Evolutionary conservation across 371 early-diverging fungal genomes (phyloP).

Genomic region (Mucor ambiguus): DNA sequence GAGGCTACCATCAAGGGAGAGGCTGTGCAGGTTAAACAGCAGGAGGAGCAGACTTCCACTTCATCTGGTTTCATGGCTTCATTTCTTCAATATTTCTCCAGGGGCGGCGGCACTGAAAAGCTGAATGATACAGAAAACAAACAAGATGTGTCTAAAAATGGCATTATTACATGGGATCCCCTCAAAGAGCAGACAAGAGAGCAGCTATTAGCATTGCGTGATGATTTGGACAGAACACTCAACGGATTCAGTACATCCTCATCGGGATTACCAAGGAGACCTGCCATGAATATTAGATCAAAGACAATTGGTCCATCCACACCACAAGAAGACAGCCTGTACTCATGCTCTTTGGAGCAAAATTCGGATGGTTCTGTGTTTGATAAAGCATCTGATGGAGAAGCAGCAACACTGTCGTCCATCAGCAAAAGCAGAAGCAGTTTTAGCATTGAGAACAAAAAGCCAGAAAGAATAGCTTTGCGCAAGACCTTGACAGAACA

Average conservation of each 20-base stretch:
- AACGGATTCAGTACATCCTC: background rate
- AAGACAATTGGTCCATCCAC: constrained; percentile 7
- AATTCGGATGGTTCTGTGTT: constrained; percentile 16
- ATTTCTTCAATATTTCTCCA: constrained; percentile 32
- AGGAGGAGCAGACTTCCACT: constrained; percentile 3
- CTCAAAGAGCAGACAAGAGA: constrained; percentile 31
- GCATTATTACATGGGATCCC: constrained; percentile 40
- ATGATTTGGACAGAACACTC: constrained; percentile 27
- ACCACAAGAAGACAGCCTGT: background rate
- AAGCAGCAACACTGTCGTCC: background rate
- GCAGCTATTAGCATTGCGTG: constrained; percentile 27
- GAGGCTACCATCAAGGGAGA: background rate
- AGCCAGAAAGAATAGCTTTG: background rate
- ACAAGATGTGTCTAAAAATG: background rate
- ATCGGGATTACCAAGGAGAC: background rate
- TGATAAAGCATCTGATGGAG: background rate
- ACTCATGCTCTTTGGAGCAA: constrained; percentile 7
- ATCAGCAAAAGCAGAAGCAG: background rate
- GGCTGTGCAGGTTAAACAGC: background rate
- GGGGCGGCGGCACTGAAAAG: constrained; percentile 18
- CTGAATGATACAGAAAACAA: background rate
- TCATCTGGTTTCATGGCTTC: constrained; percentile 26
- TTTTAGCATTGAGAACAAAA: background rate
- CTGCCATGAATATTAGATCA: constrained; percentile 12
- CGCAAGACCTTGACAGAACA: constrained; percentile 20